phyloP scores from a whole-genome alignment of 1,139 yeast species.

The Yamadazyma spencermartinsiae region DNA sequence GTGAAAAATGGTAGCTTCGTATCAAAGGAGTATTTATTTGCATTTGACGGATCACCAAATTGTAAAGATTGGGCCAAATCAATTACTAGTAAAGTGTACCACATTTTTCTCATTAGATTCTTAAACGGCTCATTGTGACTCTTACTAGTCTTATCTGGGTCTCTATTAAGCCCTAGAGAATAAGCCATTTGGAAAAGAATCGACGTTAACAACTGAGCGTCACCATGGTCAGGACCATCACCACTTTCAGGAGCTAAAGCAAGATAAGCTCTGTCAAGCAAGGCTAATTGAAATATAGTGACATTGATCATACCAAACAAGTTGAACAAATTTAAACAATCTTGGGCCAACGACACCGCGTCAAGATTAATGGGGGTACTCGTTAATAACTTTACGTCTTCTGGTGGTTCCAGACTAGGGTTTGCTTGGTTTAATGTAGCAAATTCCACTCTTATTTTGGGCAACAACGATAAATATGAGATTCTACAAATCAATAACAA shows the following conservation, averaged over 20 bases:
- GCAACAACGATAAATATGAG: constrained; percentile 22
- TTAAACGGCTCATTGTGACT: constrained; percentile 26
- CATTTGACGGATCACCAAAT: constrained; percentile 40
- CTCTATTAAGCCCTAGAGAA: constrained; percentile 47
- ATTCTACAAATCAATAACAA: constrained; percentile 22
- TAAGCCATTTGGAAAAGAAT: constrained; percentile 44
- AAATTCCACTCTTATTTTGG: constrained; percentile 18
- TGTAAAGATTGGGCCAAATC: constrained; percentile 39
- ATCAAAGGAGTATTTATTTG: constrained; percentile 32
- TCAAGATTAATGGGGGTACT: constrained; percentile 19
- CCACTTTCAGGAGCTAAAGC: constrained; percentile 51
- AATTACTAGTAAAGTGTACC: constrained; percentile 26
- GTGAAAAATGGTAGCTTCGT: constrained; percentile 27
- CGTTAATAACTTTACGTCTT: constrained; percentile 9
- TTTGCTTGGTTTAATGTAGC: constrained; percentile 20
- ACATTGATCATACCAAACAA: constrained; percentile 40
- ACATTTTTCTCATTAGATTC: constrained; percentile 27
- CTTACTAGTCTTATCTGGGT: constrained; percentile 24
- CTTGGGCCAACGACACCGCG: constrained; percentile 31
- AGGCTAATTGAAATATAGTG: constrained; percentile 49
- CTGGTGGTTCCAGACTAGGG: not conserved
- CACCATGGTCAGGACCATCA: constrained; percentile 51
- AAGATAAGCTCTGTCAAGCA: constrained; percentile 39
- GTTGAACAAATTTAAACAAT: constrained; percentile 40
- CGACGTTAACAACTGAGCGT: constrained; percentile 40